Evolutionary conservation across 371 early-diverging fungal species (phyloP).

Genomic region (Mucor lusitanicus): DNA sequence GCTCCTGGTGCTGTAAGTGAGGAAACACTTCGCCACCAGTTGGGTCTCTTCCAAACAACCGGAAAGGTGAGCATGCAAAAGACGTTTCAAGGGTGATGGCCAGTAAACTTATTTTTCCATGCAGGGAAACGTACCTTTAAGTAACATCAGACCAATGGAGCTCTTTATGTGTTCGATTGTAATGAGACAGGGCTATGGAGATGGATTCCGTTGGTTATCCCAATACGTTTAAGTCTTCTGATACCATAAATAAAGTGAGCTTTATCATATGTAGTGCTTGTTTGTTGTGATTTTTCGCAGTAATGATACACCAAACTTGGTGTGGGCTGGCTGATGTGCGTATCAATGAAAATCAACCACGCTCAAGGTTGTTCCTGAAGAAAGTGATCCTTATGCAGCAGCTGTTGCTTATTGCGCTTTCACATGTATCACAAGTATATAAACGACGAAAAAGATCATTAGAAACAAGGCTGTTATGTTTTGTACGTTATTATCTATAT

Average conservation of each 20-base stretch:
- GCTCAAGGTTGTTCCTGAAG: too few relatives aligned
- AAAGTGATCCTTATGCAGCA: neutral
- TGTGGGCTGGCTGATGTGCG: too few relatives aligned
- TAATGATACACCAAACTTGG: neutral
- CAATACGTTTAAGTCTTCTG: constrained; percentile 73
- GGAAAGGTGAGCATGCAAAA: constrained; percentile 69
- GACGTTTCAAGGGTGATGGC: too few relatives aligned
- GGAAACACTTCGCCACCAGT: constrained; percentile 80
- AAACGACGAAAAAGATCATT: neutral
- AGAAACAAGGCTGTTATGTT: neutral
- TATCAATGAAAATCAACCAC: too few relatives aligned
- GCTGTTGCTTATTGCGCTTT: neutral
- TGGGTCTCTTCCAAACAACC: constrained; percentile 94
- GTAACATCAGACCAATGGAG: constrained; percentile 93
- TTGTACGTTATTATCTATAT: neutral
- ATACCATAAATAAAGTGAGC: neutral
- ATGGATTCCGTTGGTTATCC: constrained; percentile 94
- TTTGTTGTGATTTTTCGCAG: neutral
- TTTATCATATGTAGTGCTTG: neutral
- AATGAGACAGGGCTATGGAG: constrained; percentile 96
- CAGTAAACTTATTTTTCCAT: neutral
- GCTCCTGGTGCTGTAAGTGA: constrained; percentile 92
- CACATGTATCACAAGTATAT: too few relatives aligned
- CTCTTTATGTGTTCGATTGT: constrained; percentile 98
- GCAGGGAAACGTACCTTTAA: constrained; percentile 87